Percentiles rank a stretch among this genome's conserved stretches.
These are phyloP conservation scores for Fusarium sp. DNA, from an alignment of 2,329 filamentous ascomycete genomes.

Conservation along the genomic window DNA sequence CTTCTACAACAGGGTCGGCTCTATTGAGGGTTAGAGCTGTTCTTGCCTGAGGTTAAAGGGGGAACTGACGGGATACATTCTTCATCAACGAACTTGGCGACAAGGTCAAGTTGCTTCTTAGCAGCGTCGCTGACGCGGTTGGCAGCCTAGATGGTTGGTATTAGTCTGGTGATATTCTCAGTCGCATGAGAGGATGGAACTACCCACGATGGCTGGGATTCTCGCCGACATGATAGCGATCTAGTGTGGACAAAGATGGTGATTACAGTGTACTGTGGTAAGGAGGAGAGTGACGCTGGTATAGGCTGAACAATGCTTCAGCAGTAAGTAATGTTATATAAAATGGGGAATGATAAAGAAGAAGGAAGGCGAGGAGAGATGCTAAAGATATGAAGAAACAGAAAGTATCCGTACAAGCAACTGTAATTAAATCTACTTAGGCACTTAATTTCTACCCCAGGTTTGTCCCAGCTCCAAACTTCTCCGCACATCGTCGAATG, in stretches of 20 bases:
- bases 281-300: conserved; percentile 15
- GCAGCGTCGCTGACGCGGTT: conserved; percentile 84
- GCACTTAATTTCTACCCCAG: conserved; percentile 26
- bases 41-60: background rate
- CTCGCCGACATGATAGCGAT: conserved; percentile 49
- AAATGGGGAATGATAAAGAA: background rate
- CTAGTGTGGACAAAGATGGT: conserved; percentile 11
- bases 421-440: conserved; percentile 10
- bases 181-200: background rate
- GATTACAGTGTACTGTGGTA: background rate
- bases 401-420: conserved; percentile 3
- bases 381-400: conserved; percentile 26
- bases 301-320: background rate
- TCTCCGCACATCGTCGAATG: conserved; percentile 49
- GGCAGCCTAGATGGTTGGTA: conserved; percentile 54
- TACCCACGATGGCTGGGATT: conserved; percentile 53
- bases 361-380: background rate
- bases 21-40: conserved; percentile 54
- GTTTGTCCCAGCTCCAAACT: conserved; percentile 36
- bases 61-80: conserved; percentile 82
- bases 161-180: conserved; percentile 19
- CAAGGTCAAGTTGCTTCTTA: conserved; percentile 84
- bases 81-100: conserved; percentile 97
- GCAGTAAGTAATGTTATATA: conserved; percentile 11
- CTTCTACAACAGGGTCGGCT: conserved; percentile 83